Base-by-base conservation (phyloP, 768 basidiomycete genomes). In the Hygrophoropsis aurantiaca region DNA sequence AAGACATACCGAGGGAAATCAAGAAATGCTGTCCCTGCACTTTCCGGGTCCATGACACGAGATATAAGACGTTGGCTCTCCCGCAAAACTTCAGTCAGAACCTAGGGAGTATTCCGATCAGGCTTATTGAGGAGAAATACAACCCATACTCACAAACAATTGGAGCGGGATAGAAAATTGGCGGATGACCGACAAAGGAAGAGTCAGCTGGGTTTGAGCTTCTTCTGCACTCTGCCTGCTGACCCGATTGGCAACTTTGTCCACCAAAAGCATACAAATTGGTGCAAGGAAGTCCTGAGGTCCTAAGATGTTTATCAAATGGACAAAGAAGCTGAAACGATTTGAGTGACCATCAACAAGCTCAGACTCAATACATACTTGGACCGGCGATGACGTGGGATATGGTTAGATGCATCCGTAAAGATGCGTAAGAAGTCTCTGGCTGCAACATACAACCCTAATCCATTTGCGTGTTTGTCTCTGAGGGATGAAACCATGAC, bases 371-470 rank as follows among this genome's bases (percentile, higher is more conserved):
- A 24, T 15, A 70, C 82, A 24, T 8, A 94, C 93, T 85, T 87
- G 46, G 87, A 84, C 37, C 92, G 87, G 19, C 97, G 85, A 66
- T 99, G 95, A 4, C 90, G 84, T 13, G 97, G 97, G 47, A 99
- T 81, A 57, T 97, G 90, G 47, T 81, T 84, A 3, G 88, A 82
- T 10, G 97, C 95, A 62, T 97, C 94, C 0, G 93, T 91, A 68
- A 99, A 98, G 37, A 97, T 85, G 11, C 82, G 83, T 13, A 99
- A 65, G 62, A 98, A 91, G 18, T 92, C 87, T 55, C 82, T 79
- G 1, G 90, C 81, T 5, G 75, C 82, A 27, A 83, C 73, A 50
- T 84, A 82, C 19, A 95, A 69, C 9, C 83, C 78, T 39, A 87
- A 69, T 3, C 75, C 72, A 7, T 70, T 65, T 1, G 74, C 51